Percentiles rank a stretch among this genome's conserved stretches.
Evolutionary conservation across 1,284 basidiomycete species (phyloP).

Genomic region (Rhizopogon hawkerae): DNA sequence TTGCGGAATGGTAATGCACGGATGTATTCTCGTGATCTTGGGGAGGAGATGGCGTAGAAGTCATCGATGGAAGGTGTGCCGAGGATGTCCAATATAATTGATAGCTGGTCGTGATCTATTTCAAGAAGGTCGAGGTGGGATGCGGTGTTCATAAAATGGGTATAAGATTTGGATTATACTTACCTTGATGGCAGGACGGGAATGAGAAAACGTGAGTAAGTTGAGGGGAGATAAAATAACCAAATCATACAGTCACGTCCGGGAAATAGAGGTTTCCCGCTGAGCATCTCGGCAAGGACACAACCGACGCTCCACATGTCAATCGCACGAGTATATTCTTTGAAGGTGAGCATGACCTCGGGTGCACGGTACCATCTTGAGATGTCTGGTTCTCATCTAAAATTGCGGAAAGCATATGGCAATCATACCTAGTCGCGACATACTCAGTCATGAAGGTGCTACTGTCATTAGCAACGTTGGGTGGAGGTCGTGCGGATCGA

Average conservation of each 20-base stretch:
- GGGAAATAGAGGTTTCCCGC: constrained; percentile 84
- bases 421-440: constrained; percentile 70
- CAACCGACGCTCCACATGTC: constrained; percentile 94
- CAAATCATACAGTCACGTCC: constrained; percentile 63
- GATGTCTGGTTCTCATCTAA: constrained; percentile 7
- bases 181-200: neutral
- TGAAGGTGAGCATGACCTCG: constrained; percentile 94
- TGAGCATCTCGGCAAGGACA: constrained; percentile 91
- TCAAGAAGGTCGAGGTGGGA: neutral
- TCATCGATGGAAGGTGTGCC: constrained; percentile 88
- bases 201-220: neutral
- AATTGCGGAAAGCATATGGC: neutral
- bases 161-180: neutral
- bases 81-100: constrained; percentile 79
- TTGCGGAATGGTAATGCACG: constrained; percentile 88
- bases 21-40: constrained; percentile 84
- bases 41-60: constrained; percentile 85
- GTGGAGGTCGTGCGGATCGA: constrained; percentile 72
- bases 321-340: constrained; percentile 88
- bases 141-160: neutral
- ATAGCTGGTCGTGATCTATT: constrained; percentile 81
- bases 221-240: neutral
- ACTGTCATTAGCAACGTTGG: constrained; percentile 72
- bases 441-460: constrained; percentile 95
- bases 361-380: constrained; percentile 90